A percentile compares a stretch with the other conserved stretches of the same genome.
Evolutionary conservation across 768 basidiomycete genomes (phyloP).

Genomic region (Porphyrellus cyaneotinctus): DNA sequence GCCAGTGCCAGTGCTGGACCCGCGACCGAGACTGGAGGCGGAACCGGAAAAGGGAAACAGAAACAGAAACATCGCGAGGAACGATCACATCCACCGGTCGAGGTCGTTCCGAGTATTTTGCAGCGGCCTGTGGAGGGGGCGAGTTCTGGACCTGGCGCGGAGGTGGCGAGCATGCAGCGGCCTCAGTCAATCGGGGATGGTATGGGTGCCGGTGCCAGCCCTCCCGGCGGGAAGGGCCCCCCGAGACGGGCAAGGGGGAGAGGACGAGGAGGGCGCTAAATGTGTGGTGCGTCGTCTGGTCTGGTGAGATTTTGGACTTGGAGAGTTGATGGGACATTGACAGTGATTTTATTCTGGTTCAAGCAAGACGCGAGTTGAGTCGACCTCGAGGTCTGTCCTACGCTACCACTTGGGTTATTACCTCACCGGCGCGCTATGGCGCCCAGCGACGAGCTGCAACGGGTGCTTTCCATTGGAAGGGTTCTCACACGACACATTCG

Average conservation of each 20-base stretch:
- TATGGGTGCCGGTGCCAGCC: not conserved
- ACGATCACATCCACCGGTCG: not conserved
- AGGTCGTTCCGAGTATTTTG: conserved; percentile 20
- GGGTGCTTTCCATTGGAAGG: too few relatives aligned
- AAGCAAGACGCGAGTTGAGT: too few relatives aligned
- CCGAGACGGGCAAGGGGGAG: conserved; percentile 28
- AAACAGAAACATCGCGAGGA: conserved; percentile 21
- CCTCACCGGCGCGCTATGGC: too few relatives aligned
- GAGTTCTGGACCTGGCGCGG: not conserved
- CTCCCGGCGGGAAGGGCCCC: conserved; percentile 16
- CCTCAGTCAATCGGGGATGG: conserved; percentile 8
- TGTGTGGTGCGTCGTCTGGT: not conserved
- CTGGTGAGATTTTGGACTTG: not conserved
- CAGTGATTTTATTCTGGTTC: too few relatives aligned
- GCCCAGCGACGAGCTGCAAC: too few relatives aligned
- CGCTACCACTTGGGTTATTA: too few relatives aligned
- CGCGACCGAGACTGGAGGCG: not conserved
- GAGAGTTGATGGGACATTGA: too few relatives aligned
- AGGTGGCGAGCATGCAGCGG: conserved; percentile 10
- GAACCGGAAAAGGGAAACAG: conserved; percentile 12
- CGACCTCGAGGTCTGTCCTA: too few relatives aligned
- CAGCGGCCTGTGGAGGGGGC: conserved; percentile 21
- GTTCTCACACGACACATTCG: too few relatives aligned
- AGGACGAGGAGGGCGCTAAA: conserved; percentile 28
- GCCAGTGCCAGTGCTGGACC: not conserved